Percentiles rank a stretch among this genome's conserved stretches.
phyloP scores from a whole-genome alignment of 2,329 filamentous ascomycete genomes.

The Massarina eburnea region DNA sequence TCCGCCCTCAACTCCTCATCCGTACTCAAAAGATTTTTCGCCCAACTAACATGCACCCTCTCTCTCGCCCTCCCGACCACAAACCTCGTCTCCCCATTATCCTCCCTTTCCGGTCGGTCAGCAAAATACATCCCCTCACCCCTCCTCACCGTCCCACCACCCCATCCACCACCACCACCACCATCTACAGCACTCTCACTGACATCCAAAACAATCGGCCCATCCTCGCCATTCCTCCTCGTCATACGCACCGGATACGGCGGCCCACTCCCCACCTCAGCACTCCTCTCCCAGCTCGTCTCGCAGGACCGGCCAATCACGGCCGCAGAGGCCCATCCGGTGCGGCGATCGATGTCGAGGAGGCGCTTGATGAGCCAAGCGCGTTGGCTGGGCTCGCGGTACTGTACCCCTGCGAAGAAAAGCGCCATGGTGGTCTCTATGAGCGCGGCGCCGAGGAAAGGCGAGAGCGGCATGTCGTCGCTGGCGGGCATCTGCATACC shows the following conservation, averaged over 20 bases:
- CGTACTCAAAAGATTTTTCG: constrained; percentile 75
- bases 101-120: no score
- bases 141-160: constrained; percentile 12
- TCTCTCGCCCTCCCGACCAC: constrained; percentile 19
- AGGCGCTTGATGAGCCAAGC: constrained; percentile 76
- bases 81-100: constrained; percentile 12
- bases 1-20: constrained; percentile 66
- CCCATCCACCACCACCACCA: constrained; percentile 8
- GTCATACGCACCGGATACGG: constrained; percentile 56
- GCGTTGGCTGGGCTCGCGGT: constrained; percentile 67
- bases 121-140: constrained; percentile 3
- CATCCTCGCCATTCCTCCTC: constrained; percentile 20
- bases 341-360: constrained; percentile 73
- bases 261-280: constrained; percentile 72
- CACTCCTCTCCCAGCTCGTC: constrained; percentile 76
- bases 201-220: constrained; percentile 23
- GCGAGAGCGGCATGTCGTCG: constrained; percentile 62
- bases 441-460: constrained; percentile 75
- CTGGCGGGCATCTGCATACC: constrained; percentile 57
- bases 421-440: constrained; percentile 80
- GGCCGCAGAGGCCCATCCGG: constrained; percentile 82
- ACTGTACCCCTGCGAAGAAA: constrained; percentile 86
- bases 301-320: constrained; percentile 85
- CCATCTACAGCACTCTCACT: constrained; percentile 6
- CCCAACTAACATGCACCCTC: constrained; percentile 65